Conservation (phyloP, 2,329 filamentous ascomycete species). For the Fusarium armeniacum region DNA sequence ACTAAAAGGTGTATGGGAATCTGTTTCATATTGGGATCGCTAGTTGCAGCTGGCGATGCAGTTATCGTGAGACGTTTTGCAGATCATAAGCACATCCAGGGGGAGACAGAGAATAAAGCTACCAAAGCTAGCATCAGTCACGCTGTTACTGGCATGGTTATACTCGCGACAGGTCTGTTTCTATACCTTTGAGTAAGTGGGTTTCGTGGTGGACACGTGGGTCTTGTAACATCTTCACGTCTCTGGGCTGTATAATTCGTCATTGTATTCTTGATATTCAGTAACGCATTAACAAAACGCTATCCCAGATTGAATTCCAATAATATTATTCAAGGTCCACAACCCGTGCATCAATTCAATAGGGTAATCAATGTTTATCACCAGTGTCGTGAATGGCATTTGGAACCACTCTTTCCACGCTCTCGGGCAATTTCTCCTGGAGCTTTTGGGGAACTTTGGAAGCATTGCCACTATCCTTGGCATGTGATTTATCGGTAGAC, state of each 20-base stretch:
- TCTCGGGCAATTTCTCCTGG: constrained; percentile 46
- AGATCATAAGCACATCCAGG: constrained; percentile 22
- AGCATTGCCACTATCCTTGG: constrained; percentile 33
- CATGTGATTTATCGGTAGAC: constrained; percentile 39
- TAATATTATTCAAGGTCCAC: background rate
- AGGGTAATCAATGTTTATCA: constrained; percentile 22
- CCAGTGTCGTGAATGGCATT: constrained; percentile 45
- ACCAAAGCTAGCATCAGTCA: constrained; percentile 26
- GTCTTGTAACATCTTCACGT: background rate
- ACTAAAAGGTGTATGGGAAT: constrained; percentile 31
- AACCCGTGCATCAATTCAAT: background rate
- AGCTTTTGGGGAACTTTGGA: constrained; percentile 45
- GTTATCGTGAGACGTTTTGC: constrained; percentile 27
- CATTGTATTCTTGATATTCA: background rate
- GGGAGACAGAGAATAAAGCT: constrained; percentile 18
- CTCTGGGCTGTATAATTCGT: background rate
- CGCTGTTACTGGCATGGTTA: constrained; percentile 14
- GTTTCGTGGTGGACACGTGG: background rate
- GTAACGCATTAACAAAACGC: background rate
- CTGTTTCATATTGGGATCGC: constrained; percentile 28
- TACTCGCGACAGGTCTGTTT: constrained; percentile 32
- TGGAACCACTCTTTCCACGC: constrained; percentile 40
- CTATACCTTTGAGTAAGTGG: constrained; percentile 12
- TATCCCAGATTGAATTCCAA: background rate
- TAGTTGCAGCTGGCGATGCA: constrained; percentile 36